A percentile compares a stretch with the other conserved stretches of the same genome.
phyloP scores from a whole-genome alignment of 495 filamentous ascomycete species.

The Chaetomium cochliodes region DNA sequence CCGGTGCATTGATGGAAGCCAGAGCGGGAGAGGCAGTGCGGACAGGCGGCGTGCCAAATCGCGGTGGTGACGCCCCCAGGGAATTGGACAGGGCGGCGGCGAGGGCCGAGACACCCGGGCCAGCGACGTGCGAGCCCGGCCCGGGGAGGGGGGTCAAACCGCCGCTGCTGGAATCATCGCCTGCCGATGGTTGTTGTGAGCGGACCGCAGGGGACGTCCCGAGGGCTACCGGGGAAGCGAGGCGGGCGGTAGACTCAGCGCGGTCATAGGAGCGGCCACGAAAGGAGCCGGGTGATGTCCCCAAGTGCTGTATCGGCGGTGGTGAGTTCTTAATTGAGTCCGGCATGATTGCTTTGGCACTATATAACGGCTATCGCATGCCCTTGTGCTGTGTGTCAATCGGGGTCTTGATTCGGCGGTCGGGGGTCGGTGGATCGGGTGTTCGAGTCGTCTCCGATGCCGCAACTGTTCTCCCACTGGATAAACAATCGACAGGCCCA shows the following conservation, averaged over 20 bases:
- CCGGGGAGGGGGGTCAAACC: constrained; percentile 54
- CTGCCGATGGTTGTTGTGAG: constrained; percentile 11
- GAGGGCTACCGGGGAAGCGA: constrained; percentile 62
- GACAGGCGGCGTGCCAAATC: constrained; percentile 56
- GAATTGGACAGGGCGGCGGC: constrained; percentile 70
- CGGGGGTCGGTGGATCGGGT: neutral
- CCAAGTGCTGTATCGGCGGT: constrained; percentile 38
- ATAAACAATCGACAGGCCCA: neutral
- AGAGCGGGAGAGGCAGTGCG: constrained; percentile 41
- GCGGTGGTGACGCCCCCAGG: constrained; percentile 58
- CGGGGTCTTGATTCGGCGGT: neutral
- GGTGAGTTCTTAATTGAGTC: constrained; percentile 38
- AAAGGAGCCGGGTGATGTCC: constrained; percentile 49
- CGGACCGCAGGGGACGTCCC: constrained; percentile 15
- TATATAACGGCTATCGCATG: constrained; percentile 24
- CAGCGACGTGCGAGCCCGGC: constrained; percentile 50
- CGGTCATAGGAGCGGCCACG: constrained; percentile 48
- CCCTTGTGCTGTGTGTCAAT: constrained; percentile 9
- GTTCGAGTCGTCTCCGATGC: constrained; percentile 1
- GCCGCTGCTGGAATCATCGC: constrained; percentile 36
- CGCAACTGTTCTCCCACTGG: neutral
- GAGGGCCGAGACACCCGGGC: constrained; percentile 73
- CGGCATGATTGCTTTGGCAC: constrained; percentile 37
- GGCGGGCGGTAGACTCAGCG: constrained; percentile 66
- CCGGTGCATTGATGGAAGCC: constrained; percentile 45